A percentile compares a stretch with the other conserved stretches of the same genome.
phyloP scores from a whole-genome alignment of 768 basidiomycete genomes.

The Boletus barrowsii region DNA sequence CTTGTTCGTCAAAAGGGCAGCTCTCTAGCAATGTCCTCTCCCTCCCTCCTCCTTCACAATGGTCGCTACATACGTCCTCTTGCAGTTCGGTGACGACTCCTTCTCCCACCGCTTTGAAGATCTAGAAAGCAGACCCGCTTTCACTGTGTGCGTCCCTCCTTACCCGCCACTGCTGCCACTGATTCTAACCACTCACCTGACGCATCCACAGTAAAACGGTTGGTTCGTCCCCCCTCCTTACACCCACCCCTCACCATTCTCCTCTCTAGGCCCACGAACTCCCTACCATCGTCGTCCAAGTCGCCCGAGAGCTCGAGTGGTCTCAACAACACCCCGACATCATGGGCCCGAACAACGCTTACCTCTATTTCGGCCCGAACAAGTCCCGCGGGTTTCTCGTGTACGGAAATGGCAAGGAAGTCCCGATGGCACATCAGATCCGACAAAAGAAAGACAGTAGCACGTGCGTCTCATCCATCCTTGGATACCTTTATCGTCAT shows the following conservation, averaged over 20 bases:
- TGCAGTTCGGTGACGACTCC: constrained; percentile 64
- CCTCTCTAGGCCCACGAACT: constrained; percentile 45
- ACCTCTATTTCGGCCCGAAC: constrained; percentile 71
- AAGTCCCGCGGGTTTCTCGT: constrained; percentile 58
- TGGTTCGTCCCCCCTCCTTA: not conserved
- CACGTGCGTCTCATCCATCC: constrained; percentile 45
- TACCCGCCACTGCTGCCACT: not conserved
- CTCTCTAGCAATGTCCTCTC: constrained; percentile 4
- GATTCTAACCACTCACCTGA: constrained; percentile 1
- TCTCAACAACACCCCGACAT: constrained; percentile 62
- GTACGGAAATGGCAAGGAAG: constrained; percentile 61
- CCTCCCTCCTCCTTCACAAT: constrained; percentile 27
- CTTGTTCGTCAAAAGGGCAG: constrained; percentile 40
- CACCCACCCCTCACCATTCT: not conserved
- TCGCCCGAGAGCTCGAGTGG: constrained; percentile 67
- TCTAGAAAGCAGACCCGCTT: constrained; percentile 59
- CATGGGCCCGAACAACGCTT: constrained; percentile 79
- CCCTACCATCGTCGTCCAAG: constrained; percentile 61
- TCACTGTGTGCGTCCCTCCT: constrained; percentile 55
- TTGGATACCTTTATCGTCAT: too few relatives aligned
- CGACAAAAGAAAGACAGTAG: constrained; percentile 59
- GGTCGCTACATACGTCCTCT: constrained; percentile 45
- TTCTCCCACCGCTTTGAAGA: constrained; percentile 63
- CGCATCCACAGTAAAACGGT: constrained; percentile 20
- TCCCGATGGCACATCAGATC: constrained; percentile 56